Conservation (phyloP, 192 early-diverging fungal species). For the Coemansia brasiliensis region DNA sequence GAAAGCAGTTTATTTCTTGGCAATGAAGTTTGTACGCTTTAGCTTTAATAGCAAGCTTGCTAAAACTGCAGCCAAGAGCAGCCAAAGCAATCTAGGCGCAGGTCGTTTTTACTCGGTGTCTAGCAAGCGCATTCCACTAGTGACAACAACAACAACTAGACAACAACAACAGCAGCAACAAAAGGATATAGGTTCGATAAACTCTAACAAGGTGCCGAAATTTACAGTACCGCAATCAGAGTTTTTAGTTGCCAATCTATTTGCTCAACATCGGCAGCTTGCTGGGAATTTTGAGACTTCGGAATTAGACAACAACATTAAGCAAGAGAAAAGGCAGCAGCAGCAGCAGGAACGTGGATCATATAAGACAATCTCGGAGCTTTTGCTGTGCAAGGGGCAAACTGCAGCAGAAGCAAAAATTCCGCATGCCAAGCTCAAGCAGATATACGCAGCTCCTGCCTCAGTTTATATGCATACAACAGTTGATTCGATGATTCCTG, state of each 20-base stretch:
- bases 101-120: constrained; percentile 43
- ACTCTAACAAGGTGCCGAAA: constrained; percentile 36
- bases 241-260: constrained; percentile 38
- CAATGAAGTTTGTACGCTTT: no score
- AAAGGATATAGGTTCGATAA: background rate
- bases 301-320: no score
- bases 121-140: constrained; percentile 24
- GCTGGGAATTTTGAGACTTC: constrained; percentile 8
- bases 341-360: constrained; percentile 11
- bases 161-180: constrained; percentile 5
- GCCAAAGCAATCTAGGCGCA: background rate
- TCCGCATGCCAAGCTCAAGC: constrained; percentile 28
- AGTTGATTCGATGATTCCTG: constrained; percentile 41
- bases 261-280: constrained; percentile 44
- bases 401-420: constrained; percentile 22
- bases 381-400: constrained; percentile 25
- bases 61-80: constrained; percentile 1
- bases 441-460: constrained; percentile 48
- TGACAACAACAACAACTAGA: background rate
- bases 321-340: background rate
- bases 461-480: constrained; percentile 46
- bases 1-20: no score
- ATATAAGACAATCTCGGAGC: constrained; percentile 43
- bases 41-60: no score
- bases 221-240: constrained; percentile 46